A percentile compares a stretch with the other conserved stretches of the same genome.
Evolutionary conservation across 2,329 filamentous ascomycete genomes (phyloP).

Genomic region (Exophiala aquamarina): DNA sequence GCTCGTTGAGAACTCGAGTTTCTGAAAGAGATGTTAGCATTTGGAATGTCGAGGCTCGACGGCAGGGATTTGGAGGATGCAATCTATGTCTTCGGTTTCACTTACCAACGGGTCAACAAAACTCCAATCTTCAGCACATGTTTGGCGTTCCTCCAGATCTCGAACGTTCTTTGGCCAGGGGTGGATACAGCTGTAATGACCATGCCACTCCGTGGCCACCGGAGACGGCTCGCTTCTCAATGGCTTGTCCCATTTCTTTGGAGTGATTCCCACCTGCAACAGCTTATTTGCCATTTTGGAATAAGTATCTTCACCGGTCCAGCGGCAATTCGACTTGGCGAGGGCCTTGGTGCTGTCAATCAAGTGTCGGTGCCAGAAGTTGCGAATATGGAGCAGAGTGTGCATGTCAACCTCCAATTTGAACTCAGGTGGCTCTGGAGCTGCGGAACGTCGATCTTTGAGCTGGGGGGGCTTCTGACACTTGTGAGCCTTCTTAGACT

Average conservation of each 20-base stretch:
- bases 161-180: constrained; percentile 31
- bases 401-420: constrained; percentile 30
- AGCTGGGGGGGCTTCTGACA: background rate
- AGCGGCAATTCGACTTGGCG: background rate
- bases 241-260: constrained; percentile 22
- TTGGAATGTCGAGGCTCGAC: no score
- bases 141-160: constrained; percentile 34
- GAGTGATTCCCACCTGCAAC: constrained; percentile 12
- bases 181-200: constrained; percentile 36
- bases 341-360: constrained; percentile 24
- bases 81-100: background rate
- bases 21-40: no score
- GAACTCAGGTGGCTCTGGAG: constrained; percentile 17
- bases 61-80: no score
- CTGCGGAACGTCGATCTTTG: no score
- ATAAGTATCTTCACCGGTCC: constrained; percentile 25
- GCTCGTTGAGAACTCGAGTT: constrained; percentile 20
- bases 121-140: constrained; percentile 35
- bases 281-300: constrained; percentile 23
- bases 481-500: constrained; percentile 4
- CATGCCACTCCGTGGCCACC: constrained; percentile 21
- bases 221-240: constrained; percentile 10
- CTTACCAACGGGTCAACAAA: constrained; percentile 24
- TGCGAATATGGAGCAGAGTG: constrained; percentile 39
- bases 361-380: constrained; percentile 44